Conservation (phyloP, 306 rosid genomes). For the Pyrus bretschneideri region DNA sequence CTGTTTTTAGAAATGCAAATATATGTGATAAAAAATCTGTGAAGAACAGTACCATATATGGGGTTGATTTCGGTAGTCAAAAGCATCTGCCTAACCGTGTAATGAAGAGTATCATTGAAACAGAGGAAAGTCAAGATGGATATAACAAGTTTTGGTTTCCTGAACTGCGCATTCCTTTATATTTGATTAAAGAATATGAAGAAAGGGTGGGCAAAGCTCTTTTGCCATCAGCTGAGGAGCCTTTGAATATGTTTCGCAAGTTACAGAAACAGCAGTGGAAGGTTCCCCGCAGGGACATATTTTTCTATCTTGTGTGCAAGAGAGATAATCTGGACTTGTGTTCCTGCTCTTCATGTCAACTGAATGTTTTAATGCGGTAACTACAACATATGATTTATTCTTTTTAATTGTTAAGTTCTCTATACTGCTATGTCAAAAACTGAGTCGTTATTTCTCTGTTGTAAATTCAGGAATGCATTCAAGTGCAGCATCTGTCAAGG, state of each 20-base stretch:
- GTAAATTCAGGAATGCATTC: conserved; percentile 59
- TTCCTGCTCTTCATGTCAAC: conserved; percentile 65
- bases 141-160: conserved; percentile 72
- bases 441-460: conserved; percentile 16
- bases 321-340: conserved; percentile 63
- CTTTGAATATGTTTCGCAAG: conserved; percentile 27
- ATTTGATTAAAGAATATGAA: conserved; percentile 81
- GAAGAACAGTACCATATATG: conserved; percentile 51
- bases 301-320: conserved; percentile 76
- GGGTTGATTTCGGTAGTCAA: conserved; percentile 79
- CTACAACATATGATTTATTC: conserved; percentile 1
- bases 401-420: neutral
- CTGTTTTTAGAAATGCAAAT: conserved; percentile 82
- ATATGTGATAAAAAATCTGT: conserved; percentile 56
- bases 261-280: conserved; percentile 42
- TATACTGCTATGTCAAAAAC: neutral
- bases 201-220: conserved; percentile 29
- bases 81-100: conserved; percentile 92
- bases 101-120: conserved; percentile 71
- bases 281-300: conserved; percentile 46
- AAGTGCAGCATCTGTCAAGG: conserved; percentile 85
- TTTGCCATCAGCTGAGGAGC: conserved; percentile 33
- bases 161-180: conserved; percentile 74
- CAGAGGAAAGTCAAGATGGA: conserved; percentile 54
- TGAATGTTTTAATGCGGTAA: conserved; percentile 55